phyloP scores from a whole-genome alignment of 2,329 filamentous ascomycete species.

The Aspergillus ibericus region DNA sequence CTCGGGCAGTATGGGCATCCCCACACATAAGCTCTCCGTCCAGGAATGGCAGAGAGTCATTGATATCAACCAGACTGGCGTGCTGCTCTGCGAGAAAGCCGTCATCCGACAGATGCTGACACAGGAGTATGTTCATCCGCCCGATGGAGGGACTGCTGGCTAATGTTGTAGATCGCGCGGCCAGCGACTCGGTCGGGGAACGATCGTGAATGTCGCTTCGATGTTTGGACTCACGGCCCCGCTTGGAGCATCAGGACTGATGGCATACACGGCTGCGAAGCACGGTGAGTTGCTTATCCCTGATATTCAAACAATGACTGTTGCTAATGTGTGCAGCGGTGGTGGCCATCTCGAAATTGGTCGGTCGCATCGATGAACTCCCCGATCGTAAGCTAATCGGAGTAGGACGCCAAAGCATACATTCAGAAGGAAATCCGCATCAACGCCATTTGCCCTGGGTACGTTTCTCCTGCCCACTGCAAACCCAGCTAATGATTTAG shows the following conservation, averaged over 20 bases:
- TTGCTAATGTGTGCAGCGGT: conserved; percentile 18
- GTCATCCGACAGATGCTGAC: conserved; percentile 17
- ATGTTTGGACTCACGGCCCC: conserved; percentile 24
- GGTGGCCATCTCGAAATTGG: conserved; percentile 26
- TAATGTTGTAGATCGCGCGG: not conserved
- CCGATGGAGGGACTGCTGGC: conserved; percentile 8
- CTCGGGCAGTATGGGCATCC: conserved; percentile 36
- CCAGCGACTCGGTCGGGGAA: conserved; percentile 18
- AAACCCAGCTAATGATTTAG: conserved; percentile 7
- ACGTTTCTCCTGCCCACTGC: conserved; percentile 1
- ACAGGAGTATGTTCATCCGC: conserved; percentile 23
- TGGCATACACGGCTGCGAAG: conserved; percentile 26
- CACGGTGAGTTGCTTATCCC: conserved; percentile 19
- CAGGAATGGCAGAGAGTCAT: conserved; percentile 54
- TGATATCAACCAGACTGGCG: conserved; percentile 56
- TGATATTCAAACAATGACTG: not conserved
- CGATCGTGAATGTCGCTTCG: conserved; percentile 28
- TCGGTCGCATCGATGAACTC: conserved; percentile 1
- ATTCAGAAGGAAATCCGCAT: conserved; percentile 55
- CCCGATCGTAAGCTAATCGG: conserved; percentile 4
- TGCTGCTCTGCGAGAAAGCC: conserved; percentile 51
- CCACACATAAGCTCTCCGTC: conserved; percentile 50
- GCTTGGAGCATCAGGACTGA: conserved; percentile 13
- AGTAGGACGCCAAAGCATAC: conserved; percentile 49
- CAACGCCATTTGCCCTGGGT: conserved; percentile 60